These are phyloP conservation scores for Aspergillus fumigatus DNA, from an alignment of 2,329 filamentous ascomycete genomes.

Conservation along the genomic window DNA sequence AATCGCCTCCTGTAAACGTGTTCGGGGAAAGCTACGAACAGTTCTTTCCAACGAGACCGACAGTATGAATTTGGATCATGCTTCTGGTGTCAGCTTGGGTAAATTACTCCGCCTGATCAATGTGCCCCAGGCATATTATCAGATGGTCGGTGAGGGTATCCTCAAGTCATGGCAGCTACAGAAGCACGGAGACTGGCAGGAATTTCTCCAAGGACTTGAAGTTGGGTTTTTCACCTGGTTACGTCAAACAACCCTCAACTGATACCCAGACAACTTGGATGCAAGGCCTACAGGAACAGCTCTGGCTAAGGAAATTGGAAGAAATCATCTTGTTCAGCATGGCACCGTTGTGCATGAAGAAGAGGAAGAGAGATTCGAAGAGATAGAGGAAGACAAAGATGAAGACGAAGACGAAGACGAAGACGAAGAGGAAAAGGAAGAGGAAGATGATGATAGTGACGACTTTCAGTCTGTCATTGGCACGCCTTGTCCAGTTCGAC, in stretches of 20 bases:
- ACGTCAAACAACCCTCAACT: background rate
- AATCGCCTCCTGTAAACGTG: slow-evolving; percentile 8
- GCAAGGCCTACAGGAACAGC: background rate
- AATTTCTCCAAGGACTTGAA: slow-evolving; percentile 12
- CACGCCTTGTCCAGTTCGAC: background rate
- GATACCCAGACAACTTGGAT: background rate
- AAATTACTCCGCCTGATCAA: slow-evolving; percentile 17
- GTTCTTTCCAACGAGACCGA: slow-evolving; percentile 8
- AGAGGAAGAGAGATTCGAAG: background rate
- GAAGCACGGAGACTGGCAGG: slow-evolving; percentile 5
- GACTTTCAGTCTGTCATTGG: background rate
- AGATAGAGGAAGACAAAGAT: background rate
- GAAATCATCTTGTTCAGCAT: background rate
- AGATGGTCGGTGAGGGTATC: slow-evolving; percentile 19
- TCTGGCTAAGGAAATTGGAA: background rate
- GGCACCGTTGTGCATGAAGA: background rate
- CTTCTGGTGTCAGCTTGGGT: slow-evolving; percentile 18
- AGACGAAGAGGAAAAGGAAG: background rate
- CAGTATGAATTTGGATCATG: slow-evolving; percentile 7
- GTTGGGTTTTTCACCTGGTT: background rate
- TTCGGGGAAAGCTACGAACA: slow-evolving; percentile 9
- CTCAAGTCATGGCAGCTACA: slow-evolving; percentile 18
- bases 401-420: background rate
- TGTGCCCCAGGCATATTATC: slow-evolving; percentile 19
- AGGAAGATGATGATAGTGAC: background rate